Evolutionary conservation across 2,329 filamentous ascomycete genomes (phyloP), one percentile per base, ranked within the genome.

Genomic region (Fusarium guadeloupense): DNA sequence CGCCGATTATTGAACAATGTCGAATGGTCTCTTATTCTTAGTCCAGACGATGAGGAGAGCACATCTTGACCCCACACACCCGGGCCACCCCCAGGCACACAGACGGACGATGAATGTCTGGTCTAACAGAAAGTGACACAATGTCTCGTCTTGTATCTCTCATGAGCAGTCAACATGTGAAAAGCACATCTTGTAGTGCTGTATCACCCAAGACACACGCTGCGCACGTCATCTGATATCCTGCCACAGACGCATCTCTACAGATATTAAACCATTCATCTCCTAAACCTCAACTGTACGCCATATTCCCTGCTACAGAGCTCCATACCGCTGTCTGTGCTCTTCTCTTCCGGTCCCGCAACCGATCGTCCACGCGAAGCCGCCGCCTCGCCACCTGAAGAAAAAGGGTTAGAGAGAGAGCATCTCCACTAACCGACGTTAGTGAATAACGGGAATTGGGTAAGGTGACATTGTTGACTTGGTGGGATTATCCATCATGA

Each of bases 171-270:
- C 42, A 44, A 37, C 54, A 59, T 64, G 61, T 62, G 61, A 59
- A 64, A 37, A 37, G 35, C 31, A 34, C 28, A 48, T 52, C 39
- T 20, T 54, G n/a, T n/a, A 40, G 41, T n/a, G 26, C 43, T 50
- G 55, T 43, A 55, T 40, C 25, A 38, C 25, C 6, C 30, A 44
- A 34, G 28, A 49, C 42, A 54, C 44, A 34, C 43, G 26, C 28
- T 28, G 47, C 42, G 45, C 53, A 34, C 48, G 62, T 65, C 62
- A 66, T 65, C 54, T 59, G 62, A 63, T 56, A 20, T 20, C 30
- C 44, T 31, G 31, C 35, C 48, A 41, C 42, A 42, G 48, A 33
- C 39, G 38, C 14, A 33, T 28, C 17, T 23, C 9, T n/a, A 33
- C 23, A 21, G 31, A 51, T 62, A 56, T 56, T 52, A 56, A 54